These are phyloP conservation scores for Saccharomyces mikatae DNA, from an alignment of 805 yeast genomes.

Conservation along the genomic window DNA sequence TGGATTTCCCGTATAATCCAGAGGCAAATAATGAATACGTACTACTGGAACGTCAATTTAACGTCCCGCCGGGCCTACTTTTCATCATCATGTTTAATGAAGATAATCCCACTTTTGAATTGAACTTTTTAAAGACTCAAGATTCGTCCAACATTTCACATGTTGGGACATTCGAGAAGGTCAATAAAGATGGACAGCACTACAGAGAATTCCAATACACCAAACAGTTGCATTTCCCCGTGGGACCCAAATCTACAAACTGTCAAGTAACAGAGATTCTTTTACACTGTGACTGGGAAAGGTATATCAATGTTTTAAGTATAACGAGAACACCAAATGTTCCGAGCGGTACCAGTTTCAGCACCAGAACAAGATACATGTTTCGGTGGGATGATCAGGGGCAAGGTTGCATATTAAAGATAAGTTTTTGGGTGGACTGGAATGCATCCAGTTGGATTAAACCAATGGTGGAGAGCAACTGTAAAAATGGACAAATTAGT, in stretches of 20 bases:
- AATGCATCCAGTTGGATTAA: conserved; percentile 85
- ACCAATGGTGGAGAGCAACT: conserved; percentile 74
- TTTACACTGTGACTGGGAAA: conserved; percentile 40
- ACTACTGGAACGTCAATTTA: conserved; percentile 43
- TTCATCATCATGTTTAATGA: conserved; percentile 65
- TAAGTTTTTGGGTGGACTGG: conserved; percentile 76
- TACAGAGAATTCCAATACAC: conserved; percentile 56
- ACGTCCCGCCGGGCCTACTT: conserved; percentile 72
- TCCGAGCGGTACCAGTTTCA: conserved; percentile 79
- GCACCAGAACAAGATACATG: conserved; percentile 60
- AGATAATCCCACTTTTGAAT: conserved; percentile 36
- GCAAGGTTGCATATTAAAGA: conserved; percentile 31
- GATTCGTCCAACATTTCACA: conserved; percentile 32
- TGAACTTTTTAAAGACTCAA: conserved; percentile 35
- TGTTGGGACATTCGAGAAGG: conserved; percentile 27
- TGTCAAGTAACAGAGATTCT: conserved; percentile 59
- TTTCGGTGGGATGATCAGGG: conserved; percentile 62
- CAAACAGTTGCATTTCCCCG: conserved; percentile 67
- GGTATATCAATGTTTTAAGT: conserved; percentile 51
- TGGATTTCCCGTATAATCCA: conserved; percentile 35
- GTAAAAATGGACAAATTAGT: conserved; percentile 64
- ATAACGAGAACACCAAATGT: conserved; percentile 80
- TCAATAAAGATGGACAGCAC: conserved; percentile 34
- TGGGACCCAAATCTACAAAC: conserved; percentile 89
- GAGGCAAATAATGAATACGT: conserved; percentile 42